Evolutionary conservation across 257 asterid species (phyloP), one percentile per base, ranked within the genome.

Genomic region (Solanum okadae): DNA sequence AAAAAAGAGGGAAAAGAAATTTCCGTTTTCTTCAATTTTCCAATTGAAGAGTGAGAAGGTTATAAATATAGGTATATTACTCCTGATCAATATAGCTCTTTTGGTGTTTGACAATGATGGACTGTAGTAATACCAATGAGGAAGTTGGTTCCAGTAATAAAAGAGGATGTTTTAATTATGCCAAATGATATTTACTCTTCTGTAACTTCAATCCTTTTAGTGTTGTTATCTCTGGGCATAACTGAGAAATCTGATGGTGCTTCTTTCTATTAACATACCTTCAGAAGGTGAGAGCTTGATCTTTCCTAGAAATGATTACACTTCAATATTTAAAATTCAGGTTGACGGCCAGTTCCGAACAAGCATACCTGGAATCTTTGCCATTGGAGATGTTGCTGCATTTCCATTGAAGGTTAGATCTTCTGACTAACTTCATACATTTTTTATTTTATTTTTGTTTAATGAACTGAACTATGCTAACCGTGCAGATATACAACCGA

Each of bases 311-410:
- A 46, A 82, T 23, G 35, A 72, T 42, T 72, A 83, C 84, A 33
- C 76, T 86, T 83, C 25, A 84, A 88, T 34, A 35, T 72, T 89
- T 85, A 29, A 90, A 82, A 86, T 90, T 90, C 93, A 96, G 99
- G 99, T 96, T 42, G 98, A 96, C 91, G 97, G 99, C 89, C 95
- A 89, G 91, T 96, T 96, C 92, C 92, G 98, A 59, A 94, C 99
- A 84, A 93, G 72, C 87, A 37, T 93, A 90, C 99, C 99, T 7
- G 99, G 98, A 88, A 93, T 96, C 82, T 96, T 96, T 87, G 98
- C 99, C 61, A 92, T 95, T 89, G 99, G 99, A 84, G 98, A 96
- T 91, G 98, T 96, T 68, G 97, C 98, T 23, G 99, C 99, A 85
- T 96, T 96, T 91, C 98, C 99, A 83, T 91, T 96, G 82, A 96